These are phyloP conservation scores for Penicillium occitanis DNA, from an alignment of 2,329 filamentous ascomycete genomes.

Conservation along the genomic window DNA sequence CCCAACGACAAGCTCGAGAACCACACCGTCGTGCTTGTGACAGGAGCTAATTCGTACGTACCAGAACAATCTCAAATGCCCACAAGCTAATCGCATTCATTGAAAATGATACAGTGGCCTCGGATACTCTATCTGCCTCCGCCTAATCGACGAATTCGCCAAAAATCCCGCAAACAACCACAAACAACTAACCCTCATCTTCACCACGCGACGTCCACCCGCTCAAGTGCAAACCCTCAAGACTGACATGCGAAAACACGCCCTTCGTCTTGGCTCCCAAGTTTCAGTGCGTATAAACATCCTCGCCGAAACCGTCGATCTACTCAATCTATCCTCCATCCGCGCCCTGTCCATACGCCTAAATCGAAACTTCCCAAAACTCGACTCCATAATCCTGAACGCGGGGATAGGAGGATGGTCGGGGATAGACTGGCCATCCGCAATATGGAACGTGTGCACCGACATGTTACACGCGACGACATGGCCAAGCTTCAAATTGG, in stretches of 20 bases:
- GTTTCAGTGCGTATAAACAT: slow-evolving; percentile 50
- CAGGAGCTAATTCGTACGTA: slow-evolving; percentile 77
- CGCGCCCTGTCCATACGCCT: slow-evolving; percentile 55
- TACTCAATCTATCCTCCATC: slow-evolving; percentile 56
- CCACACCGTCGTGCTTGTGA: slow-evolving; percentile 62
- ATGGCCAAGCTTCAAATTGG: slow-evolving; percentile 74
- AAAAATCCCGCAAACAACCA: slow-evolving; percentile 63
- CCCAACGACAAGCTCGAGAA: slow-evolving; percentile 19
- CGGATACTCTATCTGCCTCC: slow-evolving; percentile 78
- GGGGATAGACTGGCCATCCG: slow-evolving; percentile 68
- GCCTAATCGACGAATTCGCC: slow-evolving; percentile 88
- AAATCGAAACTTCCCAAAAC: slow-evolving; percentile 57
- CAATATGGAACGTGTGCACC: slow-evolving; percentile 58
- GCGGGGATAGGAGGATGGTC: slow-evolving; percentile 86
- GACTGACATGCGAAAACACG: slow-evolving; percentile 46
- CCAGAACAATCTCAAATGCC: not conserved
- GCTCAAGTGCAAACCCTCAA: slow-evolving; percentile 52
- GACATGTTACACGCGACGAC: slow-evolving; percentile 69
- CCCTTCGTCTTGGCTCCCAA: slow-evolving; percentile 48
- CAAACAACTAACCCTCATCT: slow-evolving; percentile 70
- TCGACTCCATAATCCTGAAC: slow-evolving; percentile 81
- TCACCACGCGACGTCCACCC: slow-evolving; percentile 79
- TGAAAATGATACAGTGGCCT: slow-evolving; percentile 64
- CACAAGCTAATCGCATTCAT: slow-evolving; percentile 18
- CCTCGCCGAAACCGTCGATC: slow-evolving; percentile 58